Base-by-base conservation (phyloP, 192 early-diverging fungal species). In the Kickxella alabastrina region DNA sequence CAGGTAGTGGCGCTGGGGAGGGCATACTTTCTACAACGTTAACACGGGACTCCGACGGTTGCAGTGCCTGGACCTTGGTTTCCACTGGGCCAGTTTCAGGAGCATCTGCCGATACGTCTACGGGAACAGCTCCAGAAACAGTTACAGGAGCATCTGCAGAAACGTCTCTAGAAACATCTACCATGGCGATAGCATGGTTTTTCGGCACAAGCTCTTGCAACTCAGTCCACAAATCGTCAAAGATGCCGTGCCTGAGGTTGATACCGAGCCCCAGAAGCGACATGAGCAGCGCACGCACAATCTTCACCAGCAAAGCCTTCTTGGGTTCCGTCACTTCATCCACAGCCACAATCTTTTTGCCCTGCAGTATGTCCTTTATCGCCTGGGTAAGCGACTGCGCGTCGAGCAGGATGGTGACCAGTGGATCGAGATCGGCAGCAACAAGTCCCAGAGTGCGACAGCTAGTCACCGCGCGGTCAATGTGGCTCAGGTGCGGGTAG, bases 391-490 rank as follows among this genome's bases (percentile, higher is more conserved):
- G 49, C 24, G 47, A 14, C 4, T 53, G 45, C 15, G 57, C 54
- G 19, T 75, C 71, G 29, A 79, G 67, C 49, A 79, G 42, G 32
- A 79, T 53, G 13, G 71, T 75, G 2, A 79, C 71, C 26, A 79
- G 52, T 40, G 71, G 66, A 21, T 79, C 77, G 21, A 79, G 77
- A 10, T 71, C 68, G 10, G 61, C 34, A 2, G 77, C 59, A 27
- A 80, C 61, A 43, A 85, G 70, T 13, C 38, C 49, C 18, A 83
- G 43, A 4, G 29, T 15, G 19, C 79, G 63, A 10, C 78, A 71
- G 6, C 73, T 67, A 6, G 61, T 64, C 8, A 81, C 54, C 18
- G 71, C 48, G 7, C 62, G 49, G 10, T 54, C 56, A 10, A 83
- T 63, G 27, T 62, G 75, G 45, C 54, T 43, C 34, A 80, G 37